phyloP scores from a whole-genome alignment of 805 yeast species.

The Nadsonia fulvescens region DNA sequence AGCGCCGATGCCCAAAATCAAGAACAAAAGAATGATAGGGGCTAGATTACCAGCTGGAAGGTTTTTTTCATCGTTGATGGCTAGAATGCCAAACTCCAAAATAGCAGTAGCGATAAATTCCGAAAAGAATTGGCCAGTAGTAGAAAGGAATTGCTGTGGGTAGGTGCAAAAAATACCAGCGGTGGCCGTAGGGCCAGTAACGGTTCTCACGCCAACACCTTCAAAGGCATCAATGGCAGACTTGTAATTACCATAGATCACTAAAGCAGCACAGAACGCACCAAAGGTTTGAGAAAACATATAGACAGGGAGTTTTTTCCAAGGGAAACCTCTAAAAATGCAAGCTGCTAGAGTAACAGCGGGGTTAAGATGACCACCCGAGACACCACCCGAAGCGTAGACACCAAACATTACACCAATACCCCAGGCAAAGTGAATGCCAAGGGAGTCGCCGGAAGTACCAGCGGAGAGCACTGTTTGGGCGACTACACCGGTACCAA shows the following conservation, averaged over 20 bases:
- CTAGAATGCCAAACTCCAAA: constrained; percentile 28
- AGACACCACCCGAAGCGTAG: constrained; percentile 32
- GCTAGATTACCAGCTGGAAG: constrained; percentile 27
- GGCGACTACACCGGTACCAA: constrained; percentile 32
- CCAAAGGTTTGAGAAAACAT: constrained; percentile 31
- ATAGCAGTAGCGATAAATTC: constrained; percentile 29
- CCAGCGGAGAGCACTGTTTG: constrained; percentile 25
- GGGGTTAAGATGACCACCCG: constrained; percentile 43
- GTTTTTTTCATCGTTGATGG: constrained; percentile 34
- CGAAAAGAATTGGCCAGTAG: constrained; percentile 28
- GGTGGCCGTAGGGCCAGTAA: constrained; percentile 18
- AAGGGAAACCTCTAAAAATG: constrained; percentile 33
- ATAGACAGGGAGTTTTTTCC: constrained; percentile 28
- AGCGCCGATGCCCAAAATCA: constrained; percentile 29
- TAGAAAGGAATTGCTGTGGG: constrained; percentile 23
- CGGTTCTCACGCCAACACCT: constrained; percentile 16
- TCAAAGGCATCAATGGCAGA: constrained; percentile 23
- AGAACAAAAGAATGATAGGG: constrained; percentile 29
- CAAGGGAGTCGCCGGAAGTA: constrained; percentile 24
- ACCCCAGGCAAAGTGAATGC: constrained; percentile 34
- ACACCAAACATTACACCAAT: constrained; percentile 35
- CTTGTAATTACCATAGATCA: constrained; percentile 28
- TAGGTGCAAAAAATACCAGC: constrained; percentile 31
- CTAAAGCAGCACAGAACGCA: constrained; percentile 28
- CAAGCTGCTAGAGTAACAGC: constrained; percentile 31